Conservation (phyloP, 106 monocot genomes). For the Gastrodia elata region DNA sequence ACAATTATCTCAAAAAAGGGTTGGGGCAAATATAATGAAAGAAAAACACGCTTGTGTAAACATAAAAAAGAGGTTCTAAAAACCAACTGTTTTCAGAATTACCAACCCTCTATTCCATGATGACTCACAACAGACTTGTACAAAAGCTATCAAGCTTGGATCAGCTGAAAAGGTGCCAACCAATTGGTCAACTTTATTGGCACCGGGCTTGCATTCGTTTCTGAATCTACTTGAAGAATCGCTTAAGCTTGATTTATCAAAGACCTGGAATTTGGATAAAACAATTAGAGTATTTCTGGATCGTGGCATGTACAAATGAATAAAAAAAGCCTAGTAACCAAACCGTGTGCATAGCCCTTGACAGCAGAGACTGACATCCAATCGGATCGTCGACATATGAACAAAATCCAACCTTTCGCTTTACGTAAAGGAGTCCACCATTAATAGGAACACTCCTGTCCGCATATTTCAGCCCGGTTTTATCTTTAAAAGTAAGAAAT, state of each 20-base stretch:
- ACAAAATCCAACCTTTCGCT: constrained; percentile 89
- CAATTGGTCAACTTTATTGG: constrained; percentile 69
- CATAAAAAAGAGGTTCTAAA: background rate
- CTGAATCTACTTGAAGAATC: constrained; percentile 5
- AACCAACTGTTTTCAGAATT: background rate
- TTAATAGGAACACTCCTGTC: constrained; percentile 75
- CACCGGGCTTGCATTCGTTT: constrained; percentile 13
- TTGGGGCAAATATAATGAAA: background rate
- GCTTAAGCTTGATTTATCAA: constrained; percentile 25
- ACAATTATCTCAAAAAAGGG: background rate
- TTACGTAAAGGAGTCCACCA: constrained; percentile 76
- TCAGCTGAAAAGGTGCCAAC: constrained; percentile 91
- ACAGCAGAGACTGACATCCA: constrained; percentile 91
- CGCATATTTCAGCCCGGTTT: constrained; percentile 68
- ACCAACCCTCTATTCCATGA: constrained; percentile 52
- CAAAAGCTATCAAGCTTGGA: constrained; percentile 93
- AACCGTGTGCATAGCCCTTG: constrained; percentile 90
- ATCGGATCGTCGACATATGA: constrained; percentile 92
- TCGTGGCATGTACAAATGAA: background rate
- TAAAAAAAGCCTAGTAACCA: background rate
- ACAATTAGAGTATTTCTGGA: background rate
- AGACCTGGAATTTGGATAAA: constrained; percentile 28
- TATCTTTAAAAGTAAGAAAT: constrained; percentile 30
- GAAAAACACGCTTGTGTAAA: background rate
- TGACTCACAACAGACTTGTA: constrained; percentile 64